Evolutionary conservation across 192 early-diverging fungal species (phyloP).

Genomic region (Nowakowskiella sp.): DNA sequence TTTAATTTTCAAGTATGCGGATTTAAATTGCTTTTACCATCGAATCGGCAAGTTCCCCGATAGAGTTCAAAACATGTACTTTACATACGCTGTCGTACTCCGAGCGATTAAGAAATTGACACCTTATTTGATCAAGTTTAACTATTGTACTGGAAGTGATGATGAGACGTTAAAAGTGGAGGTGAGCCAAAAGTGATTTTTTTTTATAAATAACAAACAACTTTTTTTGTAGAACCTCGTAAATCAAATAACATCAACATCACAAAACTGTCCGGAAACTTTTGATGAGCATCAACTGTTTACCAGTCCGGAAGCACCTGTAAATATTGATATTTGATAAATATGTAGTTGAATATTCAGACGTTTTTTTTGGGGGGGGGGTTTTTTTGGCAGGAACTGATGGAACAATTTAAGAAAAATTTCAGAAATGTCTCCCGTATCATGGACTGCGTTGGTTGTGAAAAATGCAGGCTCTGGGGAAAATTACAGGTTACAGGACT

Average conservation of each 20-base stretch:
- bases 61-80: constrained; percentile 92
- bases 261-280: constrained; percentile 60
- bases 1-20: constrained; percentile 7
- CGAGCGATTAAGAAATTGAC: constrained; percentile 77
- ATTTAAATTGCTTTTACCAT: constrained; percentile 63
- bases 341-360: background rate
- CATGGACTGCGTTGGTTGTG: constrained; percentile 99
- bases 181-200: background rate
- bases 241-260: constrained; percentile 44
- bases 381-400: constrained; percentile 43
- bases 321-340: constrained; percentile 2
- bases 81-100: constrained; percentile 79
- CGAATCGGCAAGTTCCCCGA: constrained; percentile 86
- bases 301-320: constrained; percentile 46
- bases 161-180: constrained; percentile 34
- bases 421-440: constrained; percentile 96
- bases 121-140: constrained; percentile 64
- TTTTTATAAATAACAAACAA: constrained; percentile 1
- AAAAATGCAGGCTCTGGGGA: constrained; percentile 98
- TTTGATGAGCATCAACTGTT: constrained; percentile 93
- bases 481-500: constrained; percentile 82
- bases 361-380: background rate
- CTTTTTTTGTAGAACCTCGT: constrained; percentile 40
- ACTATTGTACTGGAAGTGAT: constrained; percentile 62
- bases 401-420: constrained; percentile 78